These are phyloP conservation scores for Diospyros kaki DNA, from an alignment of 148 eudicot species.

Conservation along the genomic window DNA sequence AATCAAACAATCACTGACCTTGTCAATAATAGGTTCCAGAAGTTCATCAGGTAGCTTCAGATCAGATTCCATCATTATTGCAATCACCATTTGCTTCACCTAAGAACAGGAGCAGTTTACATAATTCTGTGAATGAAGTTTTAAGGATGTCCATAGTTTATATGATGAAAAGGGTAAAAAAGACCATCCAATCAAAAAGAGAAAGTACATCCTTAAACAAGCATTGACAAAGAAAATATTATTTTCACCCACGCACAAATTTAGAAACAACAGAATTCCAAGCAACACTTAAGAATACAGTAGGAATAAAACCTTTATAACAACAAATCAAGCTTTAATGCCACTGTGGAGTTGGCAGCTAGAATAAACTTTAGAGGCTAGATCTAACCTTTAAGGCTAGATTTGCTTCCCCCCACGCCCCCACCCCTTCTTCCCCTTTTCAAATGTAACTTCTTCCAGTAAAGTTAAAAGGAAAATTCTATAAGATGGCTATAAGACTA, in stretches of 20 bases:
- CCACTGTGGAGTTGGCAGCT: no score
- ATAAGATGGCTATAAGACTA: no score
- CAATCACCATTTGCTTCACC: conserved; percentile 95
- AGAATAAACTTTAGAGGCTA: no score
- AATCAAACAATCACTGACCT: conserved; percentile 30
- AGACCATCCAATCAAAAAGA: background rate
- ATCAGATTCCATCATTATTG: conserved; percentile 74
- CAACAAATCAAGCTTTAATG: no score
- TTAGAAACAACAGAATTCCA: background rate
- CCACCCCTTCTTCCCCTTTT: no score
- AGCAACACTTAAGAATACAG: background rate
- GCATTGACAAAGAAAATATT: background rate
- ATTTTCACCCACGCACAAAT: background rate
- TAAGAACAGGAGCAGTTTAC: conserved; percentile 26
- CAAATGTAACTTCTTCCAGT: no score
- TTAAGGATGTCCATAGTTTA: background rate
- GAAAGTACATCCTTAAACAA: background rate
- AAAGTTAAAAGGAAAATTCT: no score
- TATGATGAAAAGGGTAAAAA: background rate
- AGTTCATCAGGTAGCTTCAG: conserved; percentile 69
- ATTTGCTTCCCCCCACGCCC: no score
- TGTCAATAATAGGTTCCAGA: conserved; percentile 73
- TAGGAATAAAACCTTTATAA: background rate
- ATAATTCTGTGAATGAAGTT: conserved; percentile 1
- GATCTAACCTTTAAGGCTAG: no score